Evolutionary conservation across 371 early-diverging fungal species (phyloP), one percentile per base, ranked within the genome.

Genomic region (Capniomyces stellatus): DNA sequence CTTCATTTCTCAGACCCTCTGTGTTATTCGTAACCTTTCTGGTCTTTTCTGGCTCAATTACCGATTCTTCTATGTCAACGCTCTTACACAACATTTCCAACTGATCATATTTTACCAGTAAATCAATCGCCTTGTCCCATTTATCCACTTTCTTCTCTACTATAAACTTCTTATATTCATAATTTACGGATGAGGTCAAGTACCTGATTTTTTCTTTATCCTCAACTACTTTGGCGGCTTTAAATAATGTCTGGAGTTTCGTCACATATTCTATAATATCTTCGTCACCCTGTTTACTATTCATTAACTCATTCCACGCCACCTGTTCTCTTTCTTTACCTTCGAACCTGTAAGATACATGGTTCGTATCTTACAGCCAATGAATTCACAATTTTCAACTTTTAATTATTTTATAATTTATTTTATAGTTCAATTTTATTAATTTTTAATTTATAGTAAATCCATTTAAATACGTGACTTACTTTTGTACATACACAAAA

Each of bases 121-220:
- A 23, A 12, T 44, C 27, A 23, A 44, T 44, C 4, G 27, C 46
- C 8, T 19, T 4, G 27, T 44, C 46, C 46, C 46, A 44, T 12
- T 22, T 10, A 23, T 44, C 27, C 8, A 23, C 46, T 27, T 23
- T 23, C 21, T 19, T 44, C 27, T 44, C 27, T 4, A 44, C 27
- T 19, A 44, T 23, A 44, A 44, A 23, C 8, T 10, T 19, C 12
- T 44, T 22, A n/a, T 44, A 44, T 44, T 19, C 27, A 10, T 19
- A 12, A 44, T 44, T 27, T 44, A 44, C 27, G 12, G 21, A 23
- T 23, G 21, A 23, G 8, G 27, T 12, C 27, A 44, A 44, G 46
- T 44, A 27, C n/a, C 27, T 44, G 46, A 44, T 44, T 44, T 44
- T 44, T 27, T 44, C 46, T 44, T 27, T 44, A 44, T 44, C 46